Evolutionary conservation across 2,329 filamentous ascomycete genomes (phyloP), one percentile per base, ranked within the genome.

Genomic region (Drechslera avenae): DNA sequence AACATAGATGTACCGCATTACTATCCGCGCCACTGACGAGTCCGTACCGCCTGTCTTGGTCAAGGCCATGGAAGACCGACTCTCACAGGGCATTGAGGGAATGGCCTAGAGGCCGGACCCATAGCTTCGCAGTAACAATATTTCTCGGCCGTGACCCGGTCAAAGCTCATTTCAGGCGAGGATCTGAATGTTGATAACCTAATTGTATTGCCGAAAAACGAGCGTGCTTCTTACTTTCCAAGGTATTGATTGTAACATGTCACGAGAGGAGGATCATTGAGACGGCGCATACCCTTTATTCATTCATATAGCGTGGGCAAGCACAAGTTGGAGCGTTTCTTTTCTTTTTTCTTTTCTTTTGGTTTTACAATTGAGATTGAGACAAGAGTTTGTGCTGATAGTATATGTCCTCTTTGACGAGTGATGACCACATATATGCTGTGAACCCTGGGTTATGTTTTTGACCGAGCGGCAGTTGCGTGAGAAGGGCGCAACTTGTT

Each of bases 1-100:
- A n/a, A 3, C 54, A 7, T 62, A 97, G 94, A 97, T 97, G 91
- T 89, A 95, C 66, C 92, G 94, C 45, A 81, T 97, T 54, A 99
- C 94, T 0, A 88, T 99, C 63, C 85, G 94, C 56, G 94, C 93
- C 5, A 99, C 94, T 1, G 93, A 97, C 67, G 94, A 97, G 68
- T 84, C 81, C 26, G 90, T 99, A 0, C 91, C 94, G 6, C 82
- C 84, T 1, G 81, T 93, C 16, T 73, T 99, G 49, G 78, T 94
- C 66, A 92, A 90, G 73, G 78, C 89, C 50, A 96, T 99, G 91
- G 89, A 95, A 69, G 89, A 93, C 57, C 84, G 88, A 55, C 79
- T 97, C 39, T 81, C 87, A 6, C 78, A 81, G 62, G 83, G 83
- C 28, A 66, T 73, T 16, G 71, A 73, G 44, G 71, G 71, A 16